Evolutionary conservation across 1,284 basidiomycete genomes (phyloP).

Genomic region (Ustilago tritici): DNA sequence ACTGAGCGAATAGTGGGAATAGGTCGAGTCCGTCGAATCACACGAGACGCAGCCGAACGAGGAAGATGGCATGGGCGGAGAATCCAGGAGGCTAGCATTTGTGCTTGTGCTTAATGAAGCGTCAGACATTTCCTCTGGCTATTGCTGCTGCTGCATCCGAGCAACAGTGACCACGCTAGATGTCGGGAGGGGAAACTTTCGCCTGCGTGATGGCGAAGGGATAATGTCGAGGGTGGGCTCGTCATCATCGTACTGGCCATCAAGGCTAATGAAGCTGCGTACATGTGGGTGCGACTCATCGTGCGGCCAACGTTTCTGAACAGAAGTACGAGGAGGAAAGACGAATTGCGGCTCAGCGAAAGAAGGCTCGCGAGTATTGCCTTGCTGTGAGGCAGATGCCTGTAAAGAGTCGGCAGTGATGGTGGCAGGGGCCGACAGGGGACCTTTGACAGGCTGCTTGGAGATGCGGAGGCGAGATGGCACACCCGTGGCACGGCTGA

Average conservation of each 20-base stretch:
- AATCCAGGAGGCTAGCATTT: constrained; percentile 8
- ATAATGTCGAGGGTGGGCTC: constrained; percentile 41
- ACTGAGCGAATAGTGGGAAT: constrained; percentile 28
- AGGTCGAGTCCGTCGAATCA: constrained; percentile 33
- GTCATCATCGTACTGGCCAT: constrained; percentile 23
- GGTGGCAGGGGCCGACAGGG: constrained; percentile 26
- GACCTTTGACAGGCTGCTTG: constrained; percentile 23
- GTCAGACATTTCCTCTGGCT: neutral
- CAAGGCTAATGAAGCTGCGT: constrained; percentile 26
- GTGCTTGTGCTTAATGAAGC: constrained; percentile 5
- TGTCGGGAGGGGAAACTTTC: constrained; percentile 6
- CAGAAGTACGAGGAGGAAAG: constrained; percentile 24
- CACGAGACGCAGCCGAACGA: constrained; percentile 17
- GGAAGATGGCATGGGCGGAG: constrained; percentile 14
- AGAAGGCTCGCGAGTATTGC: neutral
- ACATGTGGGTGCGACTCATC: constrained; percentile 2
- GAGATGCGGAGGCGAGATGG: constrained; percentile 24
- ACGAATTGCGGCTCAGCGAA: constrained; percentile 17
- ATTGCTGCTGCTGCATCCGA: neutral
- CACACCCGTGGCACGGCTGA: neutral
- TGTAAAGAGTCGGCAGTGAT: constrained; percentile 7
- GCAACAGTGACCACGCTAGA: neutral
- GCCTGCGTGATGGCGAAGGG: constrained; percentile 36
- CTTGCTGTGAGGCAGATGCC: neutral
- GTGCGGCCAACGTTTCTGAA: constrained; percentile 3